Conservation (phyloP, 164 flowering plant genomes). For the Hamamelis virginiana region DNA sequence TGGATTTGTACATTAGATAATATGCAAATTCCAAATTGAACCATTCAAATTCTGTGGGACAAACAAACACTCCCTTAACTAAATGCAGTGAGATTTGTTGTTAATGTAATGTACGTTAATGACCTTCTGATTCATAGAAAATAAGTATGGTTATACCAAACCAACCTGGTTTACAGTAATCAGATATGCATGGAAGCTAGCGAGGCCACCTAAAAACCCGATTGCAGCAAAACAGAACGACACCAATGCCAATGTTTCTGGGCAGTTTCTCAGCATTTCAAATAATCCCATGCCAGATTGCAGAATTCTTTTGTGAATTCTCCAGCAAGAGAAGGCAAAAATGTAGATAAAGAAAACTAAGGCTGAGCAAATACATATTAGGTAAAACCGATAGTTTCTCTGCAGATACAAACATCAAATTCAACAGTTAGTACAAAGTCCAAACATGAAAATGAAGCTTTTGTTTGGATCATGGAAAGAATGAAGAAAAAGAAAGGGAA, state of each 20-base stretch:
- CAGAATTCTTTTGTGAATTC: slow-evolving; percentile 26
- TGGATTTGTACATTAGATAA: too few relatives aligned
- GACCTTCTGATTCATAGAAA: too few relatives aligned
- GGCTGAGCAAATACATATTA: slow-evolving; percentile 31
- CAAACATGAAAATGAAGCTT: not conserved
- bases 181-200: slow-evolving; percentile 35
- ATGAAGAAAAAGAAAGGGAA: too few relatives aligned
- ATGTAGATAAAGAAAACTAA: slow-evolving; percentile 35
- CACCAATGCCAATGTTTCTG: slow-evolving; percentile 44
- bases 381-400: slow-evolving; percentile 52
- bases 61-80: too few relatives aligned
- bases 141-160: not conserved
- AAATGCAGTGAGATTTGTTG: too few relatives aligned
- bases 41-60: too few relatives aligned
- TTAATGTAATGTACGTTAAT: too few relatives aligned
- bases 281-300: slow-evolving; percentile 26
- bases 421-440: not conserved
- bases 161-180: slow-evolving; percentile 48
- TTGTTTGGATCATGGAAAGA: too few relatives aligned
- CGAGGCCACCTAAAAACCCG: slow-evolving; percentile 43
- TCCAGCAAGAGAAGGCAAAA: slow-evolving; percentile 38
- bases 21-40: too few relatives aligned
- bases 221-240: slow-evolving; percentile 37
- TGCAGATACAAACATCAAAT: slow-evolving; percentile 18
- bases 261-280: slow-evolving; percentile 27